Evolutionary conservation across 257 asterid genomes (phyloP), one percentile per base, ranked within the genome.

Genomic region (Lithospermum erythrorhizon): DNA sequence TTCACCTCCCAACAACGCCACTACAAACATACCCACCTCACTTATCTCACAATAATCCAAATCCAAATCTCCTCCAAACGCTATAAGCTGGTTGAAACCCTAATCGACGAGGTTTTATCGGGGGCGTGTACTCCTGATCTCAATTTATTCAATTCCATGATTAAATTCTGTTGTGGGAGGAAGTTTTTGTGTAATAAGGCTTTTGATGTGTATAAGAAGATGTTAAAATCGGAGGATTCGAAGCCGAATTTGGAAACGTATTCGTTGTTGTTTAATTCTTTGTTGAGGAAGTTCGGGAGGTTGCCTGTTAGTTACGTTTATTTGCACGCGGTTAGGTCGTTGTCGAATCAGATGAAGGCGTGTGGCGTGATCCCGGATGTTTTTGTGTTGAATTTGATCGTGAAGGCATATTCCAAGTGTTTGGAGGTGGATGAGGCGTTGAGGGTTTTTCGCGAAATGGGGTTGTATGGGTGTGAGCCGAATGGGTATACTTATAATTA

Each of bases 1-100:
- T 91, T 96, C 95, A 88, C 96, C 0, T 87, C 95, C 30, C 95
- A 83, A 73, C 98, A 86, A 72, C 90, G 94, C 47, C 64, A 76
- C 70, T 91, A 83, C 87, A 91, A 80, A 76, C 98, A 91, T 77
- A 70, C 65, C 67, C 76, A 77, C 61, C 21, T 70, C 61, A 88
- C 88, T 58, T 91, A 91, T 78, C 79, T 82, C 59, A 65, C 87
- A 20, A 88, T 90, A 80, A 70, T 90, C 67, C 72, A 82, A 51
- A 81, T 84, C 65, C 70, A 83, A 2, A 74, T 81, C n/a, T 61
- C 82, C 58, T 82, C 87, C 57, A 91, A 77, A 80, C 94, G 96
- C 4, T 82, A 81, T 69, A 78, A 77, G 21, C 77, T 69, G 19
- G 86, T 82, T 54, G 90, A 88, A 67, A 84, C 94, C 9, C 66